Evolutionary conservation across 345 rosid species (phyloP).

Genomic region (Populus euphratica): DNA sequence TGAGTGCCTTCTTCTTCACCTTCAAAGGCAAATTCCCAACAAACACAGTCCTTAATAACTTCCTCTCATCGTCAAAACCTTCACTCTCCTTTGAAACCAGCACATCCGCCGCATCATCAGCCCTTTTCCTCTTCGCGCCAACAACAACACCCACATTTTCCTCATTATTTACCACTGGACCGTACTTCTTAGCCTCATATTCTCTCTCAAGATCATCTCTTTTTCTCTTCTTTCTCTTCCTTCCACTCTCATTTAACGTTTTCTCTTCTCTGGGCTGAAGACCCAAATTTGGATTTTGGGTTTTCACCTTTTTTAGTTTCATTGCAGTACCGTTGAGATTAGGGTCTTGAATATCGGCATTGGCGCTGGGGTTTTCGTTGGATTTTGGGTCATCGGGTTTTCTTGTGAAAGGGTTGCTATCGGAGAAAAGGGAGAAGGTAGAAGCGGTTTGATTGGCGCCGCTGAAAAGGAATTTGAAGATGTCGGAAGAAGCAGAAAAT

Average conservation of each 20-base stretch:
- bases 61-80: slow-evolving; percentile 85
- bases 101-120: slow-evolving; percentile 46
- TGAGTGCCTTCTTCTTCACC: slow-evolving; percentile 65
- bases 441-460: slow-evolving; percentile 21
- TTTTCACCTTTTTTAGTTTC: slow-evolving; percentile 34
- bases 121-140: slow-evolving; percentile 81
- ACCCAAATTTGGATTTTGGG: slow-evolving; percentile 8
- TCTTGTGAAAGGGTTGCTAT: slow-evolving; percentile 76
- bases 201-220: slow-evolving; percentile 83
- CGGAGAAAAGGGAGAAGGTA: slow-evolving; percentile 59
- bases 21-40: slow-evolving; percentile 86
- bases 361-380: slow-evolving; percentile 8
- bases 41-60: slow-evolving; percentile 89
- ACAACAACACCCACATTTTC: slow-evolving; percentile 21
- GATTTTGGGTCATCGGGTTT: slow-evolving; percentile 36
- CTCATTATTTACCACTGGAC: slow-evolving; percentile 22
- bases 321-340: background rate
- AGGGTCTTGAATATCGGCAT: background rate
- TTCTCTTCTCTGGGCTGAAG: background rate
- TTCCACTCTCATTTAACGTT: slow-evolving; percentile 6
- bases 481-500: slow-evolving; percentile 25
- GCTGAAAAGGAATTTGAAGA: slow-evolving; percentile 46
- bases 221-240: slow-evolving; percentile 72
- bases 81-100: slow-evolving; percentile 45
- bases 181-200: slow-evolving; percentile 73